Percentiles rank a stretch among this genome's conserved stretches.
These are phyloP conservation scores for Aspergillus ruber DNA, from an alignment of 2,329 filamentous ascomycete species.

Conservation along the genomic window DNA sequence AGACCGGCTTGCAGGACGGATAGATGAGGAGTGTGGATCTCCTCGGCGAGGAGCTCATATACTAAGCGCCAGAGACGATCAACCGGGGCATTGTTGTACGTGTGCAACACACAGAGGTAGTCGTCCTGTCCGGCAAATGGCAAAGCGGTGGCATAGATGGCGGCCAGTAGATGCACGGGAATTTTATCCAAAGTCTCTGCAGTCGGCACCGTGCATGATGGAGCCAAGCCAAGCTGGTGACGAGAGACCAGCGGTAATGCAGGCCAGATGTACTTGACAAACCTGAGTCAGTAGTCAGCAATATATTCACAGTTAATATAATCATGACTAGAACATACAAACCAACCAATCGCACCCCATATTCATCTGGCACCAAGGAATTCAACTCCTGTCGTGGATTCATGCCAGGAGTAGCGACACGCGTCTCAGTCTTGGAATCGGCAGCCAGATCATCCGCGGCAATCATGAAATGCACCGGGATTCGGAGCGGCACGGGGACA, in stretches of 20 bases:
- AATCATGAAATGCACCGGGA: slow-evolving; percentile 29
- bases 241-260: slow-evolving; percentile 26
- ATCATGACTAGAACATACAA: slow-evolving; percentile 10
- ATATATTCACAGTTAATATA: background rate
- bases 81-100: slow-evolving; percentile 20
- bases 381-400: slow-evolving; percentile 15
- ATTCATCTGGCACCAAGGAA: slow-evolving; percentile 16
- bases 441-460: slow-evolving; percentile 16
- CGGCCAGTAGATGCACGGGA: slow-evolving; percentile 24
- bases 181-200: slow-evolving; percentile 13
- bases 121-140: slow-evolving; percentile 28
- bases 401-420: slow-evolving; percentile 1
- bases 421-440: slow-evolving; percentile 15
- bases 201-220: slow-evolving; percentile 15
- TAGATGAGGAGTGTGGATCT: slow-evolving; percentile 27
- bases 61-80: slow-evolving; percentile 24
- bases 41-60: slow-evolving; percentile 24
- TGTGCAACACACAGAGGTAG: slow-evolving; percentile 21
- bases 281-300: slow-evolving; percentile 12
- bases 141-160: slow-evolving; percentile 27
- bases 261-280: slow-evolving; percentile 25
- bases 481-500: slow-evolving; percentile 26
- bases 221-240: slow-evolving; percentile 20
- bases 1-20: slow-evolving; percentile 27
- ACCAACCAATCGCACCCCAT: slow-evolving; percentile 17